These are phyloP conservation scores for Elaeagnus macrophylla DNA, from an alignment of 306 rosid genomes.

Conservation along the genomic window DNA sequence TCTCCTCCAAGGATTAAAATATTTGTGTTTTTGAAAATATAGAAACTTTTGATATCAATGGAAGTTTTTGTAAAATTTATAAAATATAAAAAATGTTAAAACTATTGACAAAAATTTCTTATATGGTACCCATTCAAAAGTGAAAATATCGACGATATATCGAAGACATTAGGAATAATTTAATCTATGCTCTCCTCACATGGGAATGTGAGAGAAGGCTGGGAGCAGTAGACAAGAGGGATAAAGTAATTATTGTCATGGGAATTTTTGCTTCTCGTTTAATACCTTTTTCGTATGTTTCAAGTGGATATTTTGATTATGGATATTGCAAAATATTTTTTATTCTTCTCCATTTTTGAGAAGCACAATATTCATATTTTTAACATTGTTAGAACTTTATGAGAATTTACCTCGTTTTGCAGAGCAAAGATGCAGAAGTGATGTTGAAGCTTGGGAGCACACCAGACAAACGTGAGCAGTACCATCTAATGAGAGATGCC, in stretches of 20 bases:
- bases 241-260: not conserved
- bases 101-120: too few relatives aligned
- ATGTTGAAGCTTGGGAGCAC: slow-evolving; percentile 92
- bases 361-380: not conserved
- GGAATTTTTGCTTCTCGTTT: not conserved
- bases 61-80: too few relatives aligned
- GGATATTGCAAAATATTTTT: not conserved
- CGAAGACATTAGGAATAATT: too few relatives aligned
- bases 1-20: too few relatives aligned
- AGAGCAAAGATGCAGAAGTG: slow-evolving; percentile 97
- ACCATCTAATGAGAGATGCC: slow-evolving; percentile 90
- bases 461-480: slow-evolving; percentile 78
- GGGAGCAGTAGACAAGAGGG: too few relatives aligned
- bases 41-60: too few relatives aligned
- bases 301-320: slow-evolving; percentile 2
- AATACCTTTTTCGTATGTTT: not conserved
- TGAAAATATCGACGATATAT: too few relatives aligned
- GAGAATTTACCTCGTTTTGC: slow-evolving; percentile 21
- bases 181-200: too few relatives aligned
- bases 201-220: too few relatives aligned
- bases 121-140: too few relatives aligned
- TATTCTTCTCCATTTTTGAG: not conserved
- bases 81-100: too few relatives aligned
- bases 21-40: too few relatives aligned
- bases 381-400: slow-evolving; percentile 9